Base-by-base conservation (phyloP, 441 rosid genomes). In the Pelargonium fulgidum region DNA sequence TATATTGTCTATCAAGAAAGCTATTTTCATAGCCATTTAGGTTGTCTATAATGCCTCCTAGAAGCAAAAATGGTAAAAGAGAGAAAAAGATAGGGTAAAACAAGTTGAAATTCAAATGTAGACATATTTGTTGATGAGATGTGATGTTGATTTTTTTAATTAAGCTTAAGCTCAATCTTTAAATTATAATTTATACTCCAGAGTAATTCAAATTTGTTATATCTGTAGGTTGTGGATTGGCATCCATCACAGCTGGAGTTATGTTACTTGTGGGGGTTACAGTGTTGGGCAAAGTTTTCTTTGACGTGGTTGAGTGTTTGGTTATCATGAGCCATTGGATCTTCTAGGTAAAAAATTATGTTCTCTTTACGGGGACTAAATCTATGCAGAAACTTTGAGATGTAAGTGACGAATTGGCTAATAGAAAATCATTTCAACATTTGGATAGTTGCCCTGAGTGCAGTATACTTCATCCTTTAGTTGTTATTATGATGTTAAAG, bases 381-480 rank as follows among this genome's bases (percentile, higher is more conserved):
- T 50, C 16, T 50, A 3, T 6, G 39, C 39, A 33, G 39, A 33
- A 33, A 33, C 14, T 50, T 50, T 17, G n/a, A 50, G 56, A 13
- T 50, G 14, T 50, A 13, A 50, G 56, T 48, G 54, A 5, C 19
- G 19, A 50, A 50, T 12, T 50, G 56, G 56, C 56, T 12, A 2
- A 50, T 50, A n/a, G 17, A 12, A 50, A 50, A 50, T 19, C 3
- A 45, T 2, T 9, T 9, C 13, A 50, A 50, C 4, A 14, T 13
- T 50, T 50, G 56, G 17, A 13, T 50, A n/a, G 14, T 50, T 13
- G 16, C 14, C 14, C 4, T 50, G 56, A n/a, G 6, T 50, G 56
- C 17, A n/a, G 16, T 50, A 50, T 50, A 50, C 56, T 50, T 50
- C 56, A 50, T 50, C 56, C 56, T 33, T n/a, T 50, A n/a, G n/a